Evolutionary conservation across 306 rosid genomes (phyloP), one percentile per base, ranked within the genome.

Genomic region (Sphenostylis stenocarpa): DNA sequence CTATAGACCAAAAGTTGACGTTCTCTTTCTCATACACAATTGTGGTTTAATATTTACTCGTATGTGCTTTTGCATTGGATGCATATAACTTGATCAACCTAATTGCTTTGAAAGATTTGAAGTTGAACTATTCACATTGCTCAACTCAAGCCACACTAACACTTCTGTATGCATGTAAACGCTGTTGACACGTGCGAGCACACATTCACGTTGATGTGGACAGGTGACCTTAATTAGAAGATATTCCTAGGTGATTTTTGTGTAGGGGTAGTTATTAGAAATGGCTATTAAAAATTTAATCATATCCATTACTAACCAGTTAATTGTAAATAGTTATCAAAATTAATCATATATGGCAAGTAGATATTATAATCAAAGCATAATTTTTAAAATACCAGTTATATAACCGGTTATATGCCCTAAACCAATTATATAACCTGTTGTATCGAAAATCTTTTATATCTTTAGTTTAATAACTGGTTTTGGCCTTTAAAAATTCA

Each of bases 1-100:
- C 75, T n/a, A 84, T 36, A 78, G 3, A 55, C 44, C 69, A 47
- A 51, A 67, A 61, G 28, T 77, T 47, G 82, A 68, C 36, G 17
- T 20, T 52, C 70, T 52, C 39, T 20, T 65, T 7, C 65, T 7
- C n/a, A n/a, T 17, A 14, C 16, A 71, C 19, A 21, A 67, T 67
- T 67, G 62, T 58, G 68, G 78, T 62, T 48, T 51, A 45, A 43
- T 55, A 70, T 69, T 8, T 62, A 29, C 62, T 68, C 36, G 12
- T 13, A 45, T 64, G 21, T 43, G 41, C 55, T 80, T 20, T 56
- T 56, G 7, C 51, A 55, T 39, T 73, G 56, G 16, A 16, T 49
- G 67, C 31, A 26, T 67, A 29, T 69, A 39, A 36, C 36, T 15
- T 3, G n/a, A 9, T 53, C 38, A 55, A 58, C 29, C 26, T 52